phyloP scores from a whole-genome alignment of 176 grass and related monocot species.

The Triticum dicoccoides region DNA sequence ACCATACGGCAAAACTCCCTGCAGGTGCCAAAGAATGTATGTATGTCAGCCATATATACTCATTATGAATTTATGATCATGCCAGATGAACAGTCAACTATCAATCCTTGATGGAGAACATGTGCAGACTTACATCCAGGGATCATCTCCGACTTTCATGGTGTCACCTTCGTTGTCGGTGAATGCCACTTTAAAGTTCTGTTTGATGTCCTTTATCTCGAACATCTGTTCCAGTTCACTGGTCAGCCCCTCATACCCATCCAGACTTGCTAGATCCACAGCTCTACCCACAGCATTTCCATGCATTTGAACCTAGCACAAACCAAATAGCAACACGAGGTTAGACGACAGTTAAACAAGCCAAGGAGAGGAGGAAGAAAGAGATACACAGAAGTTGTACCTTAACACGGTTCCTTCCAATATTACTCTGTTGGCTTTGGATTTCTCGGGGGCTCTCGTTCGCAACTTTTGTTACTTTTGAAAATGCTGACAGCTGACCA shows the following conservation, averaged over 20 bases:
- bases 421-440: conserved; percentile 41
- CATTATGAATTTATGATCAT: neutral
- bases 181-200: conserved; percentile 76
- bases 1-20: conserved; percentile 60
- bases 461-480: conserved; percentile 37
- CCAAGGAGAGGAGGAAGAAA: neutral
- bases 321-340: neutral
- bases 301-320: conserved; percentile 94
- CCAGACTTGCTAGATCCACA: conserved; percentile 60
- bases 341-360: neutral
- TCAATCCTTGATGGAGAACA: neutral
- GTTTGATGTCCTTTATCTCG: conserved; percentile 56
- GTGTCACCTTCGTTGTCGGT: conserved; percentile 60
- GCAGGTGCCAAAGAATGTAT: neutral
- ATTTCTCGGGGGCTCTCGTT: conserved; percentile 55
- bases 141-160: conserved; percentile 60
- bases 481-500: conserved; percentile 38
- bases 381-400: neutral
- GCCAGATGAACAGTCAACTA: neutral
- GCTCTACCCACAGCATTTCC: conserved; percentile 76
- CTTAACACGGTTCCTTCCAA: conserved; percentile 41
- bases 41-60: neutral
- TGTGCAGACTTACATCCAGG: conserved; percentile 65
- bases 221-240: conserved; percentile 78
- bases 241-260: conserved; percentile 56